Percentiles rank a stretch among this genome's conserved stretches.
Evolutionary conservation across 345 rosid species (phyloP).

Genomic region (Eucalyptus guilfoylei): DNA sequence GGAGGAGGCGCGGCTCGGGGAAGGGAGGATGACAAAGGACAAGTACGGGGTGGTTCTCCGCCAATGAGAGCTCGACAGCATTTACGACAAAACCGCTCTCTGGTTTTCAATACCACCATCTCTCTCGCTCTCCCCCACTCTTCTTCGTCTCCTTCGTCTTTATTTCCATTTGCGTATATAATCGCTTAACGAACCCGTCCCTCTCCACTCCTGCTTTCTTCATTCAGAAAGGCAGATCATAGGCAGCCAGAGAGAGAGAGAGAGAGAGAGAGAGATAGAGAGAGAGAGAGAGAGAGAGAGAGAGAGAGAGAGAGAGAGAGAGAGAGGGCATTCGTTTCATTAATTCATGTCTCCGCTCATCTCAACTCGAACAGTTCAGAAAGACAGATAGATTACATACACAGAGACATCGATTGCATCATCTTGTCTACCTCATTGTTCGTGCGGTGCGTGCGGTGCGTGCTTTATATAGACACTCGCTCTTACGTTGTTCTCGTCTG

Average conservation of each 20-base stretch:
- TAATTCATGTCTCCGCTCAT: not conserved
- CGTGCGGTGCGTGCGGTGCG: not conserved
- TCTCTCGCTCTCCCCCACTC: not conserved
- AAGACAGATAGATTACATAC: not conserved
- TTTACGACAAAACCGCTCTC: not conserved
- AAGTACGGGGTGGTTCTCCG: not conserved
- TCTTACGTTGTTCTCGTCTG: not conserved
- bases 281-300: not conserved
- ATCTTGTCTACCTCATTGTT: not conserved
- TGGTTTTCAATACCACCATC: not conserved
- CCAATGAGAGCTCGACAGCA: constrained; percentile 31
- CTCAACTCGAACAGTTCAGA: not conserved
- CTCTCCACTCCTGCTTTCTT: not conserved
- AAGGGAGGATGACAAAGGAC: not conserved
- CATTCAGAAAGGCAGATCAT: not conserved
- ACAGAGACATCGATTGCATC: not conserved
- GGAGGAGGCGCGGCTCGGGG: not conserved
- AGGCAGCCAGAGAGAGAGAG: not conserved
- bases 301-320: not conserved
- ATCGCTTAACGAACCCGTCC: not conserved
- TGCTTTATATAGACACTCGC: not conserved
- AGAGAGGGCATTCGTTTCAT: not conserved
- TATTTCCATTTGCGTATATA: not conserved
- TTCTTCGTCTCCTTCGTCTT: not conserved
- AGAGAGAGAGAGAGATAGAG: not conserved